These are phyloP conservation scores for Starmerella davenportii DNA, from an alignment of 805 yeast genomes.

Conservation along the genomic window DNA sequence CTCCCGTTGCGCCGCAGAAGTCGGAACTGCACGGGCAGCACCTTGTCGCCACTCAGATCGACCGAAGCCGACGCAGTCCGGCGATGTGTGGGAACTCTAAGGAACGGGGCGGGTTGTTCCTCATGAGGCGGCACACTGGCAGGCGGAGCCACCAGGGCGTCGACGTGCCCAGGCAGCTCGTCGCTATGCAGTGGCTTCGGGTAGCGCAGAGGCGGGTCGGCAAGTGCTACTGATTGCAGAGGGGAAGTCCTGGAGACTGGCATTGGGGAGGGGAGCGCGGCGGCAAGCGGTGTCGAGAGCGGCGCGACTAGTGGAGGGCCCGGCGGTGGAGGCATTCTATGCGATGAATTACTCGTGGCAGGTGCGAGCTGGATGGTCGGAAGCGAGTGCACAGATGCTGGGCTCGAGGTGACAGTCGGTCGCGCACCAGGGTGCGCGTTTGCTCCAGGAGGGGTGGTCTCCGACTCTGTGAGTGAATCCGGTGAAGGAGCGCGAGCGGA, in stretches of 20 bases:
- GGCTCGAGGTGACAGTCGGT: not conserved
- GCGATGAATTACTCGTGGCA: too few relatives aligned
- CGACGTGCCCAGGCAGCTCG: slow-evolving; percentile 1
- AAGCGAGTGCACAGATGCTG: too few relatives aligned
- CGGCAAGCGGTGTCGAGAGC: too few relatives aligned
- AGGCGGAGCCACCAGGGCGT: slow-evolving; percentile 8
- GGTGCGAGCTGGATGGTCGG: too few relatives aligned
- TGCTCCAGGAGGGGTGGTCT: not conserved
- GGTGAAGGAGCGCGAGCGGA: not conserved
- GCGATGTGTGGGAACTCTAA: slow-evolving; percentile 10
- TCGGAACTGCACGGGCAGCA: slow-evolving; percentile 19
- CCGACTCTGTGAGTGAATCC: not conserved
- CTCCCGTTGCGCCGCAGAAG: slow-evolving; percentile 9
- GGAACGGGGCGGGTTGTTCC: not conserved
- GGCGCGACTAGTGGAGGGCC: too few relatives aligned
- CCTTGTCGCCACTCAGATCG: slow-evolving; percentile 14
- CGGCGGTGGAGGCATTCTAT: too few relatives aligned
- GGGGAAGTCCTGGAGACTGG: too few relatives aligned
- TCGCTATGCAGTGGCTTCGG: slow-evolving; percentile 12
- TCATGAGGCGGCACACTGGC: slow-evolving; percentile 14
- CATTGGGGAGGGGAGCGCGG: too few relatives aligned
- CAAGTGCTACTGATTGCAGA: too few relatives aligned
- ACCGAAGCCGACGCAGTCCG: slow-evolving; percentile 16
- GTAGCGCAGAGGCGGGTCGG: slow-evolving; percentile 10
- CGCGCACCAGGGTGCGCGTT: not conserved